phyloP scores from a whole-genome alignment of 2,329 filamentous ascomycete species.

The Xylariaceae sp. region DNA sequence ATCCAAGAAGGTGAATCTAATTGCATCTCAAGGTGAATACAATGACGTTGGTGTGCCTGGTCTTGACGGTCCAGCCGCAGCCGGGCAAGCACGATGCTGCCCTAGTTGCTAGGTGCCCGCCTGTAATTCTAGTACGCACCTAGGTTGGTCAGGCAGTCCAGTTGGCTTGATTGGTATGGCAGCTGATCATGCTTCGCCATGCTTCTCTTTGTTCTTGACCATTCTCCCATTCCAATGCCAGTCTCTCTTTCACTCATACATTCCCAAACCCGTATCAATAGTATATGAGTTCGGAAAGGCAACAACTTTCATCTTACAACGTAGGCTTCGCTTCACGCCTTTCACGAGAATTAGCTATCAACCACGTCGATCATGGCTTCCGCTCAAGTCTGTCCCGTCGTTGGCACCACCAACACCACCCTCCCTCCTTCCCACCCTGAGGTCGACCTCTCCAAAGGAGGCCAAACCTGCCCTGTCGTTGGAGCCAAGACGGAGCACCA shows the following conservation, averaged over 20 bases:
- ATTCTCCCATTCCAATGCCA: no score
- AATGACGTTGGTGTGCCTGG: background rate
- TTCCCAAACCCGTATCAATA: background rate
- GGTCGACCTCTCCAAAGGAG: constrained; percentile 35
- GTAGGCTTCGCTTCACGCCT: no score
- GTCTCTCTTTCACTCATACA: background rate
- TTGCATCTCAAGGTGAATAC: no score
- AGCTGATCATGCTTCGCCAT: background rate
- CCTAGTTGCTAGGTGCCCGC: no score
- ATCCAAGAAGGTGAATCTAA: background rate
- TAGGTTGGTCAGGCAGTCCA: no score
- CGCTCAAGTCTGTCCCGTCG: constrained; percentile 34
- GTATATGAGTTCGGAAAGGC: background rate
- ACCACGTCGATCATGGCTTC: constrained; percentile 26
- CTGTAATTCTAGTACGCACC: no score
- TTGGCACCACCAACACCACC: constrained; percentile 37
- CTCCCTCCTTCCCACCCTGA: constrained; percentile 36
- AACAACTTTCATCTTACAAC: background rate
- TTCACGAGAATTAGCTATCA: no score
- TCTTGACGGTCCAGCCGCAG: background rate
- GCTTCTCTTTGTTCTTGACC: background rate
- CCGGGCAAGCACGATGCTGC: no score
- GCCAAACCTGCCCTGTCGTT: constrained; percentile 37
- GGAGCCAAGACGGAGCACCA: constrained; percentile 40
- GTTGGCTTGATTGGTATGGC: no score